Base-by-base conservation (phyloP, 192 early-diverging fungal species). In the Pilobolus umbonatus region DNA sequence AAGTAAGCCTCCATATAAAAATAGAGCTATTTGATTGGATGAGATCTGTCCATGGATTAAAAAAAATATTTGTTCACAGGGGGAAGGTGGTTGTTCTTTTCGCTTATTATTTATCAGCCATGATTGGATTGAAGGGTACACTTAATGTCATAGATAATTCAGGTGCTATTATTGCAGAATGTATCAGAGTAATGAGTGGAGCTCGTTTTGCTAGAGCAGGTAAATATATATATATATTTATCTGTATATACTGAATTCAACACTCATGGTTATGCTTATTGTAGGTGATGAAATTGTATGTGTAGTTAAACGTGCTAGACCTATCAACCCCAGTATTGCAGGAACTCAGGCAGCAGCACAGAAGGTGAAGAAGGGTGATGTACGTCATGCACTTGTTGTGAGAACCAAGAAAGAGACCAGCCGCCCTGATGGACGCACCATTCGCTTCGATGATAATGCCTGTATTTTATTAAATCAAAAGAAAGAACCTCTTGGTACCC, bases 121-220 rank as follows among this genome's bases (percentile, higher is more conserved):
- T 90, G 90, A 87, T 92, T 65, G 82, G 85, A 69, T 73, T 91
- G 44, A 89, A 91, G 61, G 82, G 82, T n/a, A 76, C 82, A 57
- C 72, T 91, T 53, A 88, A 91, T 71, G 93, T 95, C 49, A 97
- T 98, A 72, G 96, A 98, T 83, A 98, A 98, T 80, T 92, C 92
- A 29, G 94, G 96, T 7, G 95, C 93, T 17, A 69, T 92, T 22
- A 68, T 94, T 47, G 93, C 88, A 22, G 96, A 98, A 75, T 96
- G 94, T 79, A 96, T 98, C 75, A 89, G 91, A 64, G 92, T 93
- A 4, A 76, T 92, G 64, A 85, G 81, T 59, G 85, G 87, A 68
- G 90, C 89, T 40, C 77, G 80, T 68, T 83, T 80, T 59, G 89
- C 87, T 26, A 69, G 76, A 65, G 74, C 78, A 66, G 81, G 81